A percentile compares a stretch with the other conserved stretches of the same genome.
Conservation (phyloP, 1,284 basidiomycete genomes). For the Ustilago cynodontis region DNA sequence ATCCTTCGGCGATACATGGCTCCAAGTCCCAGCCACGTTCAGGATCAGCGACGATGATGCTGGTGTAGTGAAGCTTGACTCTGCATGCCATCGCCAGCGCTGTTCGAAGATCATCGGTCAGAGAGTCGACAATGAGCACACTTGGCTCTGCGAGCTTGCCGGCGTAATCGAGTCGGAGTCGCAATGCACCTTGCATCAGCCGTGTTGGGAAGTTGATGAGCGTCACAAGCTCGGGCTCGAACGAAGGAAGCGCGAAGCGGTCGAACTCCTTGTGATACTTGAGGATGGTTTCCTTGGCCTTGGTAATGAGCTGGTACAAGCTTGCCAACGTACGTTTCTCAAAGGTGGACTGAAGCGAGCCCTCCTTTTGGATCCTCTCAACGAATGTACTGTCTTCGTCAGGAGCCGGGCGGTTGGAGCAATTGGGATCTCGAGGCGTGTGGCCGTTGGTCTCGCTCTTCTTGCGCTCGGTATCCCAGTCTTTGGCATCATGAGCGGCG, state of each 20-base stretch:
- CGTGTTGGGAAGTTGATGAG: constrained; percentile 95
- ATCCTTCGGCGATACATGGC: constrained; percentile 86
- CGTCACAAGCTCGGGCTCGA: constrained; percentile 90
- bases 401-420: constrained; percentile 21
- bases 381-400: constrained; percentile 76
- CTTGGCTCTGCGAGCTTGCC: constrained; percentile 86
- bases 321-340: constrained; percentile 91
- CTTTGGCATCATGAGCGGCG: constrained; percentile 23
- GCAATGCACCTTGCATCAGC: constrained; percentile 90
- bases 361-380: constrained; percentile 94
- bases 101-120: constrained; percentile 91
- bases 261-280: constrained; percentile 80
- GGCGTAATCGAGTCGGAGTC: constrained; percentile 89
- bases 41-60: constrained; percentile 84
- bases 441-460: constrained; percentile 14
- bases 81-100: constrained; percentile 93
- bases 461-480: constrained; percentile 13
- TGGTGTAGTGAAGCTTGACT: constrained; percentile 92
- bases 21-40: constrained; percentile 89
- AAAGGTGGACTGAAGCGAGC: constrained; percentile 91
- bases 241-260: constrained; percentile 89
- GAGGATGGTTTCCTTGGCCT: constrained; percentile 88
- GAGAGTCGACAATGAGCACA: constrained; percentile 88
- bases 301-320: constrained; percentile 85
- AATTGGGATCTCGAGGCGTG: constrained; percentile 22